Conservation (phyloP, 2,329 filamentous ascomycete genomes). For the Clonostachys byssicola region DNA sequence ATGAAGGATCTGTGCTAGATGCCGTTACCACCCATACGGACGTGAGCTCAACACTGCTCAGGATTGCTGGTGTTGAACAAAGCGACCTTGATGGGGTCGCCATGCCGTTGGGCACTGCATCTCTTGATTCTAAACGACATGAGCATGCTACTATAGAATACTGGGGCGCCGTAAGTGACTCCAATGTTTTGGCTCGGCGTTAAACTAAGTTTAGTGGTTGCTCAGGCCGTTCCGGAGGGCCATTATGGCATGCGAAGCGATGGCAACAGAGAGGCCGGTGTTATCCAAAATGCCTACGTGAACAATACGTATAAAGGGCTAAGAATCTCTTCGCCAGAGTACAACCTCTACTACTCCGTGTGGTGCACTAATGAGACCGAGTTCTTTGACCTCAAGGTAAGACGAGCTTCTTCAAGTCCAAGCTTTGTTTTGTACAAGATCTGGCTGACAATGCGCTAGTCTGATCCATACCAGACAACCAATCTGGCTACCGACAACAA, state of each 20-base stretch:
- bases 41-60: constrained; percentile 49
- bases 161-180: constrained; percentile 29
- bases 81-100: constrained; percentile 16
- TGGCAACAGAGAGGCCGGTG: constrained; percentile 15
- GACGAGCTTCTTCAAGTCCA: neutral
- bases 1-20: constrained; percentile 25
- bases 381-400: constrained; percentile 50
- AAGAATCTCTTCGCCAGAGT: constrained; percentile 41
- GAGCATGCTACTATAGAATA: constrained; percentile 49
- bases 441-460: constrained; percentile 3
- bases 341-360: constrained; percentile 58
- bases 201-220: too few species aligned
- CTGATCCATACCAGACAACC: constrained; percentile 9
- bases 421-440: constrained; percentile 1
- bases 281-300: constrained; percentile 10
- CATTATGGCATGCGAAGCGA: constrained; percentile 15
- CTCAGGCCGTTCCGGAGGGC: too few species aligned
- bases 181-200: too few species aligned
- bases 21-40: constrained; percentile 48
- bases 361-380: constrained; percentile 64
- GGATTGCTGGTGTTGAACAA: constrained; percentile 7
- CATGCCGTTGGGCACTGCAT: constrained; percentile 26
- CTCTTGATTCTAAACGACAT: constrained; percentile 11
- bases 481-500: constrained; percentile 1
- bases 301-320: constrained; percentile 33